Evolutionary conservation across 2,329 filamentous ascomycete genomes (phyloP).

Genomic region (Corniculantispora saksenae): DNA sequence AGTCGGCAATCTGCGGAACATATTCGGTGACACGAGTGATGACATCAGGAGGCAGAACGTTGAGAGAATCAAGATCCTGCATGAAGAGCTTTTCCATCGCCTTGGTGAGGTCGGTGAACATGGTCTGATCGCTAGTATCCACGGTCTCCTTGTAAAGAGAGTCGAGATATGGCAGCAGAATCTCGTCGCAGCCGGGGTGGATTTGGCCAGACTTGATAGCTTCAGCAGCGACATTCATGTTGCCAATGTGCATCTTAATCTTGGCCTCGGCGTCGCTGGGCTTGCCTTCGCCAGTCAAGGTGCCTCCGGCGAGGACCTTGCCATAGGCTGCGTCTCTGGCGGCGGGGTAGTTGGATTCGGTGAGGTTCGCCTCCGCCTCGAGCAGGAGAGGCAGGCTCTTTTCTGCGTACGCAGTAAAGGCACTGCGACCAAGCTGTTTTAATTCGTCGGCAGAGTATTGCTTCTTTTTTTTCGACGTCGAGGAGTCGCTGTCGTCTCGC

Average conservation of each 20-base stretch:
- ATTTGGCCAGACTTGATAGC: conserved; percentile 51
- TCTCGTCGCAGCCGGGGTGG: conserved; percentile 60
- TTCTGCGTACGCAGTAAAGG: conserved; percentile 58
- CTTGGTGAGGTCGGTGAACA: conserved; percentile 84
- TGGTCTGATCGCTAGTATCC: conserved; percentile 63
- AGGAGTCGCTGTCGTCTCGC: conserved; percentile 79
- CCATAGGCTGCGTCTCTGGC: conserved; percentile 56
- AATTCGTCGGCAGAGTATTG: conserved; percentile 49
- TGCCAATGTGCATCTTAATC: conserved; percentile 83
- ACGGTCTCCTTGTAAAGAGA: conserved; percentile 62
- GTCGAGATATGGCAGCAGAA: conserved; percentile 83
- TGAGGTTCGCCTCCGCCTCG: conserved; percentile 43
- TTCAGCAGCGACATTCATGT: conserved; percentile 52
- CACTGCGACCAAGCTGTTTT: conserved; percentile 48
- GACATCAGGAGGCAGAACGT: conserved; percentile 78
- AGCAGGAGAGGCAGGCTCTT: conserved; percentile 56
- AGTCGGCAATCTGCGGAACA: conserved; percentile 80
- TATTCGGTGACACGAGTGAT: conserved; percentile 93
- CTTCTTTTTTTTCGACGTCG: conserved; percentile 76
- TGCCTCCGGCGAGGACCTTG: conserved; percentile 55
- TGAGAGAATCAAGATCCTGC: conserved; percentile 82
- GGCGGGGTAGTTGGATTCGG: conserved; percentile 51
- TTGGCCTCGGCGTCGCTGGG: conserved; percentile 81
- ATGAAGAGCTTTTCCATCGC: conserved; percentile 87
- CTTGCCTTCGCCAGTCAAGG: conserved; percentile 57